Base-by-base conservation (phyloP, 148 eudicot species). In the Persicaria tinctoria region DNA sequence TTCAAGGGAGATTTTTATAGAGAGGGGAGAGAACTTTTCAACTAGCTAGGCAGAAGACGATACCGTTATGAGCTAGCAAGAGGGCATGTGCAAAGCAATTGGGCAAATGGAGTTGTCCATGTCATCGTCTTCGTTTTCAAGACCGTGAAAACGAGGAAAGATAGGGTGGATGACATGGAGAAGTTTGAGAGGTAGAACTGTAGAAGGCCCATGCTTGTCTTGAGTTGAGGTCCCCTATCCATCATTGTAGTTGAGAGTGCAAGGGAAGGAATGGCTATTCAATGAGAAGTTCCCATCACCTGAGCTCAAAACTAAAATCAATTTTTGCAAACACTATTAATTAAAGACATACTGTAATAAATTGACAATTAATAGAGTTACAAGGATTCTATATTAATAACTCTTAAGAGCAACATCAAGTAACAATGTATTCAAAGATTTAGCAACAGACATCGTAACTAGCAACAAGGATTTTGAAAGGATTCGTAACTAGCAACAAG, bases 201-300 rank as follows among this genome's bases (percentile, higher is more conserved):
- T 23, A 3, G 18, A 63, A 13, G 69, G n/a, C 69, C 69, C 69
- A 63, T 63, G 46, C 47, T 44, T 66, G 48, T 41, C 2, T 54
- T 32, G 41, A 32, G 41, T 44, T 38, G 70, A 66, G 70, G 70
- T 66, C 70, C 70, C 70, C 70, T 66, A 46, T 66, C 64, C 9
- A 59, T 59, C 64, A 12, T 18, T 59, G 48, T 66, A 17, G 48
- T 17, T 66, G 70, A 66, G 46, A 66, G 68, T 5, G 13, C 5
- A 44, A 18, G 32, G 32, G 23, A 57, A 66, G 7, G 17, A 38
- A 44, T 66, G 70, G 20, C 38, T 66, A 9, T 18, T 59, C 9
- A 8, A 17, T 41, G 7, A 66, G 70, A 44, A 66, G 47, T 66
- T 66, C 47, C 18, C 7, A 41, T 66, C 70, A 66, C 70, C 47